Conservation (phyloP, 2,329 filamentous ascomycete genomes). For the Cladosporium austrohemisphaericum region DNA sequence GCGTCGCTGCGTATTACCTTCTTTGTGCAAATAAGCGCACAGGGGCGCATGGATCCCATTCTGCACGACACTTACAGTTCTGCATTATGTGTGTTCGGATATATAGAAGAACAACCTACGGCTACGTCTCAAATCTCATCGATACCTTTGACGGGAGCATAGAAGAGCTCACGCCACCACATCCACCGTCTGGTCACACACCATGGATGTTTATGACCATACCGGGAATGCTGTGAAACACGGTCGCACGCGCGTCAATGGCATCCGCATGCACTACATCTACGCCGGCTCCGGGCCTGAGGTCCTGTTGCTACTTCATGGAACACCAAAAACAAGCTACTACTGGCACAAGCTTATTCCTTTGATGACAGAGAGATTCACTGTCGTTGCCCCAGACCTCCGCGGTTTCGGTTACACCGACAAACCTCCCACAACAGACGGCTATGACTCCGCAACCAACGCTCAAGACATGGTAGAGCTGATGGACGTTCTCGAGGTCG, state of each 20-base stretch:
- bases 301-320: constrained; percentile 29
- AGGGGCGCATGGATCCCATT: too few species aligned
- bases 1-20: too few species aligned
- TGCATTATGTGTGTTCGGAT: too few species aligned
- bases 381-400: constrained; percentile 35
- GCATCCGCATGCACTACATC: constrained; percentile 33
- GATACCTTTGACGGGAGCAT: too few species aligned
- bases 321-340: constrained; percentile 31
- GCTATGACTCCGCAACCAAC: constrained; percentile 36
- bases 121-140: too few species aligned
- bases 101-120: too few species aligned
- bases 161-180: too few species aligned
- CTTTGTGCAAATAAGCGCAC: too few species aligned
- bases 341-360: constrained; percentile 38
- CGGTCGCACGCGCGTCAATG: constrained; percentile 29
- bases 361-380: constrained; percentile 34
- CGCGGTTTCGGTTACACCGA: constrained; percentile 38
- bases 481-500: constrained; percentile 32
- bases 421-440: constrained; percentile 37
- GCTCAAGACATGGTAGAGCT: constrained; percentile 34
- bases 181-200: too few species aligned
- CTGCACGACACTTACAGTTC: too few species aligned
- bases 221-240: constrained; percentile 25
- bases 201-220: too few species aligned
- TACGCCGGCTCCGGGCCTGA: constrained; percentile 27